phyloP scores from a whole-genome alignment of 2,329 filamentous ascomycete species.

The Tolypocladium ovalisporum region DNA sequence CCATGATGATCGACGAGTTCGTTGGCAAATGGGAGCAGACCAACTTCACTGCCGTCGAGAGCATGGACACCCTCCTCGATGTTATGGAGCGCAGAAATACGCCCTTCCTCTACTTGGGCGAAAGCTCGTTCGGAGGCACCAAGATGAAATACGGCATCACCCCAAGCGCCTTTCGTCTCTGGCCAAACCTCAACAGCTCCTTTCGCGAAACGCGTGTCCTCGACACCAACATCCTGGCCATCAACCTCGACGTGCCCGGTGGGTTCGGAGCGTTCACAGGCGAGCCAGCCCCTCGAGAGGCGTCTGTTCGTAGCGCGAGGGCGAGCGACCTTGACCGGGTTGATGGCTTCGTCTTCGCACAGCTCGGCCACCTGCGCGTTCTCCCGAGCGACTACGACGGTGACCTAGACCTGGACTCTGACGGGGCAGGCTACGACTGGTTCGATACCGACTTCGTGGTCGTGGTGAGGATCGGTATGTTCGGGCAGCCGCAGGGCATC shows the following conservation, averaged over 20 bases:
- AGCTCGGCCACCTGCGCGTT: not conserved
- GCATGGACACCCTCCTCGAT: not conserved
- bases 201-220: not conserved
- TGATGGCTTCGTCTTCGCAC: not conserved
- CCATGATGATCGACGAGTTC: not conserved
- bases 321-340: not conserved
- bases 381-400: rapidly evolving
- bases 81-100: not conserved
- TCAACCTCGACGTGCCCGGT: not conserved
- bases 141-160: not conserved
- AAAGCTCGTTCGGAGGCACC: not conserved
- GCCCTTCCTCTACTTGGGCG: not conserved
- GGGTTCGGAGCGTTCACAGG: no score
- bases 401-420: not conserved
- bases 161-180: not conserved
- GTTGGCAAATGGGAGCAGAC: not conserved
- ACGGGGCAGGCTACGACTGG: not conserved
- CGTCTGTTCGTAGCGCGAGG: not conserved
- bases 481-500: not conserved
- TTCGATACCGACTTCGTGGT: not conserved
- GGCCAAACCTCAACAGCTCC: not conserved
- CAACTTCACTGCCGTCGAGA: not conserved
- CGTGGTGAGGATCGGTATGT: not conserved
- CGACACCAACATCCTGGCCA: not conserved
- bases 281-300: no score